Evolutionary conservation across 345 rosid genomes (phyloP).

Genomic region (Erodium maritimum): DNA sequence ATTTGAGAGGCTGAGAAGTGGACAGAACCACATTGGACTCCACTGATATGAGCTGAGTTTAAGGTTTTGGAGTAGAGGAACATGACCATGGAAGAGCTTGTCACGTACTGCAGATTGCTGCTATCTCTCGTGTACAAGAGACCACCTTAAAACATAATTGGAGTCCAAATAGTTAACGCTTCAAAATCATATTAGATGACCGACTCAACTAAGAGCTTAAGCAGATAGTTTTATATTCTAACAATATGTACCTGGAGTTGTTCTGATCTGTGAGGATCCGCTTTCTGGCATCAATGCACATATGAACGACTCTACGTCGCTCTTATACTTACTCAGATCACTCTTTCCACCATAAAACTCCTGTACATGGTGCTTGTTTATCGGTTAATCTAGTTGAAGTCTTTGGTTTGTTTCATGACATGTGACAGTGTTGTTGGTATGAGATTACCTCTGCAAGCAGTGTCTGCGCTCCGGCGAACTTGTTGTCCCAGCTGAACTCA

Average conservation of each 20-base stretch:
- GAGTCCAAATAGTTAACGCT: no score
- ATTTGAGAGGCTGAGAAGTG: conserved; percentile 55
- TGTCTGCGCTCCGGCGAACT: conserved; percentile 66
- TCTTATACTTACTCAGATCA: conserved; percentile 42
- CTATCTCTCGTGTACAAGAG: conserved; percentile 53
- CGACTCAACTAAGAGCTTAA: no score
- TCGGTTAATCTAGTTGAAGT: no score
- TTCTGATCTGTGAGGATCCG: conserved; percentile 46
- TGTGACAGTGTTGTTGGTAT: no score
- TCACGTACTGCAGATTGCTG: conserved; percentile 69
- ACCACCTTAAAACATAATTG: conserved; percentile 34
- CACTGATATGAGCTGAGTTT: conserved; percentile 20
- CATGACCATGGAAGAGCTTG: conserved; percentile 48
- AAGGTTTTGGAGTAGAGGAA: conserved; percentile 46
- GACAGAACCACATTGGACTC: conserved; percentile 55
- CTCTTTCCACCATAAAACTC: conserved; percentile 47
- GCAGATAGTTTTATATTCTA: no score
- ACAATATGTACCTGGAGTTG: conserved; percentile 48
- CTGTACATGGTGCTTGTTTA: conserved; percentile 16
- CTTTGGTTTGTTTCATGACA: no score
- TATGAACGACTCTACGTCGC: conserved; percentile 46
- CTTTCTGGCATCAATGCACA: conserved; percentile 81
- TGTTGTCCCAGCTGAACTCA: conserved; percentile 94
- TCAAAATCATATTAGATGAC: no score
- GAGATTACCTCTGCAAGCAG: conserved; percentile 44